Evolutionary conservation across 2,329 filamentous ascomycete species (phyloP).

Genomic region (Malbranchea zuffiana): DNA sequence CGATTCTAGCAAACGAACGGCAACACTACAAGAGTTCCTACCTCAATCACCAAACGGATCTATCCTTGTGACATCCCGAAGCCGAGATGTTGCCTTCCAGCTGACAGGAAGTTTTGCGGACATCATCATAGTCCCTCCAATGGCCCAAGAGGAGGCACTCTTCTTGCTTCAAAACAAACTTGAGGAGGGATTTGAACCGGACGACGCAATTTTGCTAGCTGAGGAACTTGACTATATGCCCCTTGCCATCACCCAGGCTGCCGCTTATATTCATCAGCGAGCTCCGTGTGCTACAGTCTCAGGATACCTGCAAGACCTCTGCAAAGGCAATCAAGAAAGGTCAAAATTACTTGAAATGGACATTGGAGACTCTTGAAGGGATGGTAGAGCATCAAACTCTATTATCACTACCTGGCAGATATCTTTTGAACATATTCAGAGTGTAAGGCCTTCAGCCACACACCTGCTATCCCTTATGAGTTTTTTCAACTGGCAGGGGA

Average conservation of each 20-base stretch:
- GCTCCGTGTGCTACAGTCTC: constrained; percentile 14
- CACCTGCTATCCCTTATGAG: constrained; percentile 23
- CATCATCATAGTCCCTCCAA: constrained; percentile 12
- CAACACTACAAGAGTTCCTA: constrained; percentile 13
- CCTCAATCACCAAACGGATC: constrained; percentile 16
- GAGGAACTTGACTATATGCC: constrained; percentile 25
- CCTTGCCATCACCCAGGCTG: constrained; percentile 22
- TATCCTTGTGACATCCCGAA: constrained; percentile 15
- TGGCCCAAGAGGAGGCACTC: constrained; percentile 11
- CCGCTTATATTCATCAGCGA: constrained; percentile 19
- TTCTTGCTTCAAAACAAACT: constrained; percentile 17
- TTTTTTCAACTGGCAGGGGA: constrained; percentile 20
- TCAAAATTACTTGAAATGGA: constrained; percentile 16
- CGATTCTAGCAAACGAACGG: not conserved
- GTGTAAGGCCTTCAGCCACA: constrained; percentile 14
- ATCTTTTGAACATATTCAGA: constrained; percentile 17
- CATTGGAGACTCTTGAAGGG: constrained; percentile 17
- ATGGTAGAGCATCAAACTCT: constrained; percentile 21
- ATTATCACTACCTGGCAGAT: constrained; percentile 25
- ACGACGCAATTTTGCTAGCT: constrained; percentile 18
- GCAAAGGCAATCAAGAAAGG: constrained; percentile 18
- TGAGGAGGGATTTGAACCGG: constrained; percentile 8
- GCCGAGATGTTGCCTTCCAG: constrained; percentile 4
- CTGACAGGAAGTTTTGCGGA: constrained; percentile 9
- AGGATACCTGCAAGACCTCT: constrained; percentile 15